A percentile compares a stretch with the other conserved stretches of the same genome.
Conservation (phyloP, 2,329 filamentous ascomycete species). For the Colletotrichum theobromicola region DNA sequence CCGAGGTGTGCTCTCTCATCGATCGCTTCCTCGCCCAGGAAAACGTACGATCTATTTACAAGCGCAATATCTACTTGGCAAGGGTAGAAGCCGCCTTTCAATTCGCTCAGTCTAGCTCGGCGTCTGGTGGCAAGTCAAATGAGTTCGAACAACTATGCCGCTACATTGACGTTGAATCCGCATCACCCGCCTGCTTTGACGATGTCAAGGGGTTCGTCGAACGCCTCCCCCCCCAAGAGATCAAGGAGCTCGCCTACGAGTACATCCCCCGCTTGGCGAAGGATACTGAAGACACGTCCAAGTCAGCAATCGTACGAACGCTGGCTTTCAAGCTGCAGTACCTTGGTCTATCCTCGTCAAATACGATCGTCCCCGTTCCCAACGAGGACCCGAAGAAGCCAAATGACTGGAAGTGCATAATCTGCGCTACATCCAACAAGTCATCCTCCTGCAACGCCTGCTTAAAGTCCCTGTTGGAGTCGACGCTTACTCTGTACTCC, state of each 20-base stretch:
- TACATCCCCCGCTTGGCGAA: constrained; percentile 37
- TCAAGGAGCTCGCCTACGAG: constrained; percentile 42
- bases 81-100: constrained; percentile 42
- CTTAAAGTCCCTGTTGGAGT: constrained; percentile 9
- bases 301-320: constrained; percentile 32
- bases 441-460: constrained; percentile 5
- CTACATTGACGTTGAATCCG: constrained; percentile 41
- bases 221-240: constrained; percentile 43
- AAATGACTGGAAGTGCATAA: constrained; percentile 23
- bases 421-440: neutral
- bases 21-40: constrained; percentile 7
- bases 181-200: constrained; percentile 47
- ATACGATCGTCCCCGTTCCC: constrained; percentile 28
- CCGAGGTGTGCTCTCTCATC: constrained; percentile 13
- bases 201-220: constrained; percentile 52
- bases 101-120: constrained; percentile 22
- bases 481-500: constrained; percentile 12
- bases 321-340: constrained; percentile 50
- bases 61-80: constrained; percentile 42
- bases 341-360: constrained; percentile 44
- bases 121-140: constrained; percentile 11
- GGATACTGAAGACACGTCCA: constrained; percentile 26
- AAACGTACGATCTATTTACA: constrained; percentile 38
- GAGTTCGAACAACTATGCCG: constrained; percentile 33
- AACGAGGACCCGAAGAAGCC: constrained; percentile 19